Conservation (phyloP, 148 eudicot genomes). For the Rhododendron griersonianum region DNA sequence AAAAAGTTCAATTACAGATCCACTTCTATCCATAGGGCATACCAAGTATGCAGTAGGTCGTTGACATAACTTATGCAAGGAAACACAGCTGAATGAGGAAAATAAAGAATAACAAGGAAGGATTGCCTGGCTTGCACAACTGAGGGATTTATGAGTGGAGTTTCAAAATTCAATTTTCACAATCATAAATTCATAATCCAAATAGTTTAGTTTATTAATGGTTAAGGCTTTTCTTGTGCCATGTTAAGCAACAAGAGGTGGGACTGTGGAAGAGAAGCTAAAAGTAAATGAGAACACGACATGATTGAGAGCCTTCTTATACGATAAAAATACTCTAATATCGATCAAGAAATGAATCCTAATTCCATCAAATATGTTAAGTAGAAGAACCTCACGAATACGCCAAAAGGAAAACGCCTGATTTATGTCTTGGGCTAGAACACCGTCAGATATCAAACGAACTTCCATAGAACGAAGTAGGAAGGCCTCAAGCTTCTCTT, state of each 20-base stretch:
- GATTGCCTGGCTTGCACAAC: background rate
- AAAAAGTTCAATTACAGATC: background rate
- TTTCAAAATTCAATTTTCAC: background rate
- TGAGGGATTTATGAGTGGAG: background rate
- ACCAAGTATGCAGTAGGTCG: background rate
- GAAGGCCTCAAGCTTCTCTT: conserved; percentile 94
- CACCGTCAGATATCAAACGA: conserved; percentile 86
- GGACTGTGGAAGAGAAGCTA: background rate
- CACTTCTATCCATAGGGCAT: background rate
- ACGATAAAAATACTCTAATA: background rate
- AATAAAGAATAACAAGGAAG: background rate
- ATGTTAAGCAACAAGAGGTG: background rate
- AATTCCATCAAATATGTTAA: background rate
- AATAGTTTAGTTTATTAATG: background rate
- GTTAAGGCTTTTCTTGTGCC: background rate
- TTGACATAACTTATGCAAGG: background rate
- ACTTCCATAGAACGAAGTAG: conserved; percentile 72
- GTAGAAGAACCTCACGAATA: conserved; percentile 74
- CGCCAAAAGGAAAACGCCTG: conserved; percentile 94
- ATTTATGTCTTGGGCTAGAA: conserved; percentile 87
- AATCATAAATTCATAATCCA: too few species aligned
- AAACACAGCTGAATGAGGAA: background rate
- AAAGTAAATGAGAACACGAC: background rate
- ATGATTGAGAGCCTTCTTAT: background rate
- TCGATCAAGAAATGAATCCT: background rate